Conservation (phyloP, 768 basidiomycete species). For the Holtermannia corniformis region DNA sequence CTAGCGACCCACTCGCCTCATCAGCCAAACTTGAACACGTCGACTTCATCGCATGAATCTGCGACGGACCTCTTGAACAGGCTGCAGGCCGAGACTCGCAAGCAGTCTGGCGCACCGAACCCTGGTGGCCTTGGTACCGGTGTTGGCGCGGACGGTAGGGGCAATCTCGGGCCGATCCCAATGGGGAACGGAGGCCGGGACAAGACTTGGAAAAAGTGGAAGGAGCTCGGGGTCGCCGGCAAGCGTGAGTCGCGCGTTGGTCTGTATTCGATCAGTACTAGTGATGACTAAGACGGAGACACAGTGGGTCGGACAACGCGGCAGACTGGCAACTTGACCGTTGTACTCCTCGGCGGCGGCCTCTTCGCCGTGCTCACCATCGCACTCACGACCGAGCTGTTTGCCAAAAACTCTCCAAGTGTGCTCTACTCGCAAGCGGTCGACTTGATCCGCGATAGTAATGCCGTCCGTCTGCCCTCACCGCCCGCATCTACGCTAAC, state of each 20-base stretch:
- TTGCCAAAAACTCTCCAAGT: slow-evolving; percentile 38
- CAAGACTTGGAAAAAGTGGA: slow-evolving; percentile 36
- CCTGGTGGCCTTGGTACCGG: background rate
- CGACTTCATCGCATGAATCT: background rate
- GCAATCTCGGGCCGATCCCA: slow-evolving; percentile 35
- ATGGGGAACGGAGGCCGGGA: slow-evolving; percentile 37
- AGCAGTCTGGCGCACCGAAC: background rate
- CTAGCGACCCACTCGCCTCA: background rate
- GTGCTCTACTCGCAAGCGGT: slow-evolving; percentile 40
- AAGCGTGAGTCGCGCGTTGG: slow-evolving; percentile 23
- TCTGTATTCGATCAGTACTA: background rate
- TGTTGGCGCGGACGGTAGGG: slow-evolving; percentile 5
- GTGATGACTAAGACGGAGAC: background rate
- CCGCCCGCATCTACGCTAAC: background rate
- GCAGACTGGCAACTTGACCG: slow-evolving; percentile 38
- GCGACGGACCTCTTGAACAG: slow-evolving; percentile 13
- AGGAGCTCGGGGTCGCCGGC: slow-evolving; percentile 33
- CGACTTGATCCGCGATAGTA: slow-evolving; percentile 33
- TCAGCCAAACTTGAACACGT: background rate
- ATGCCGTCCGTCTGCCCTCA: slow-evolving; percentile 26
- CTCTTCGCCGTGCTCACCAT: slow-evolving; percentile 37
- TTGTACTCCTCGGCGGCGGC: slow-evolving; percentile 35
- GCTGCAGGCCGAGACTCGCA: slow-evolving; percentile 7
- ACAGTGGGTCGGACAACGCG: slow-evolving; percentile 33
- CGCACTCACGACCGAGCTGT: slow-evolving; percentile 37